Conservation (phyloP, 164 flowering plant species). For the Annona cherimola region DNA sequence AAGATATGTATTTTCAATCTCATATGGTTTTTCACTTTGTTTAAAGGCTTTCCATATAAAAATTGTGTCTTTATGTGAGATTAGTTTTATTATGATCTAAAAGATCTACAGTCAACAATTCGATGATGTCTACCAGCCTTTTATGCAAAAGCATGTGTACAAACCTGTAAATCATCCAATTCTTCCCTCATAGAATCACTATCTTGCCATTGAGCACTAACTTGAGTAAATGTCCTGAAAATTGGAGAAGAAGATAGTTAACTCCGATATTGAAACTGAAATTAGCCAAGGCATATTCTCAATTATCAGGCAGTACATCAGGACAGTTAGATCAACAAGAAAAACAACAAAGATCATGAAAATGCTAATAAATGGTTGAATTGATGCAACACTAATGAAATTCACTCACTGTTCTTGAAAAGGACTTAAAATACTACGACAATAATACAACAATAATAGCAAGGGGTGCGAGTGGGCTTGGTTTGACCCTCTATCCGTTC, state of each 20-base stretch:
- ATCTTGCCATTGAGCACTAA: slow-evolving; percentile 96
- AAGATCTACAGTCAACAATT: no score
- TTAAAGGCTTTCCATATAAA: no score
- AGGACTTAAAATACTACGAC: neutral
- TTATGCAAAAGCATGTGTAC: neutral
- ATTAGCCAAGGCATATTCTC: neutral
- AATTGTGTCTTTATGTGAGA: no score
- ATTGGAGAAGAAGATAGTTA: neutral
- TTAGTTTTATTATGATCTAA: no score
- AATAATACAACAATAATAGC: no score
- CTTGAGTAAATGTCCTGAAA: slow-evolving; percentile 95
- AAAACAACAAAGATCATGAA: neutral
- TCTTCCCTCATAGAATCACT: slow-evolving; percentile 94
- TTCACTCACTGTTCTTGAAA: neutral
- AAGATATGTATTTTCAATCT: no score
- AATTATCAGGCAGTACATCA: neutral
- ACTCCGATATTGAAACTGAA: neutral
- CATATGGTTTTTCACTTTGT: no score
- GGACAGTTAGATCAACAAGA: neutral
- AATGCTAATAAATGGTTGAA: neutral
- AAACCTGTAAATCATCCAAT: slow-evolving; percentile 93
- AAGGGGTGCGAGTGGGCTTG: no score
- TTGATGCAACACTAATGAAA: neutral
- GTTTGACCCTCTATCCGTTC: no score
- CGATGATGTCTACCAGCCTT: no score